Percentiles rank a stretch among this genome's conserved stretches.
phyloP scores from a whole-genome alignment of 352 stramenopile genomes.

The Lagenidium sp. region DNA sequence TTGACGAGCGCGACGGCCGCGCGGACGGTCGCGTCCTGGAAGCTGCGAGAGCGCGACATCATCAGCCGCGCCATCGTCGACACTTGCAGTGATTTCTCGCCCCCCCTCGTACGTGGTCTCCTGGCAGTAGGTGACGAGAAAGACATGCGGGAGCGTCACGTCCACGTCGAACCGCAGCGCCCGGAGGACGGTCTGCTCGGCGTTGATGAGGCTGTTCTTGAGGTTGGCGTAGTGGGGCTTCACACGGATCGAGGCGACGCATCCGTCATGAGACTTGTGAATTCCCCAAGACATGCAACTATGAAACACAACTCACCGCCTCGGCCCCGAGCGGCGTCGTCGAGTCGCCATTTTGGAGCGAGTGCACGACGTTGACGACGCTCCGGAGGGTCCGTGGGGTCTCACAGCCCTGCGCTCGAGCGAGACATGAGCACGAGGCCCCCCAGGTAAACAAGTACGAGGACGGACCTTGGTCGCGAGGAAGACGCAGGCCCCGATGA shows the following conservation, averaged over 20 bases:
- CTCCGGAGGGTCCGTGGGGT: constrained; percentile 32
- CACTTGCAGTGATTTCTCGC: background rate
- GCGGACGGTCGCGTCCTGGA: constrained; percentile 19
- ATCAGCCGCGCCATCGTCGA: background rate
- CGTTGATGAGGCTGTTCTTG: constrained; percentile 38
- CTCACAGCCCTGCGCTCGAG: constrained; percentile 24
- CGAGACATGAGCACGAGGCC: too few relatives aligned
- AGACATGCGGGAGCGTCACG: constrained; percentile 22
- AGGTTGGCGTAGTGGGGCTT: too few relatives aligned
- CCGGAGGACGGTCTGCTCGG: constrained; percentile 38
- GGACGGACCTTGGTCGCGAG: constrained; percentile 17
- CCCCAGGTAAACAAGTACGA: too few relatives aligned
- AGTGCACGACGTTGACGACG: constrained; percentile 41
- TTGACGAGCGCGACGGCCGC: constrained; percentile 27
- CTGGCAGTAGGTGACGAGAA: constrained; percentile 25
- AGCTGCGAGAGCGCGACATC: constrained; percentile 5
- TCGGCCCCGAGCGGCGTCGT: constrained; percentile 20
- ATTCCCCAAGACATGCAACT: too few relatives aligned
- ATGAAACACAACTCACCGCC: constrained; percentile 12
- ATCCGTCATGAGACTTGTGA: constrained; percentile 5
- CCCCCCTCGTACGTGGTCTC: constrained; percentile 8
- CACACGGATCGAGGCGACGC: constrained; percentile 20
- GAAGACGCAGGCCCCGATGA: constrained; percentile 15
- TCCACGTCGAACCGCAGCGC: constrained; percentile 40
- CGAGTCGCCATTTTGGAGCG: constrained; percentile 15